Evolutionary conservation across 2,329 filamentous ascomycete genomes (phyloP), one percentile per base, ranked within the genome.

Genomic region (Aspergillus arachidicola): DNA sequence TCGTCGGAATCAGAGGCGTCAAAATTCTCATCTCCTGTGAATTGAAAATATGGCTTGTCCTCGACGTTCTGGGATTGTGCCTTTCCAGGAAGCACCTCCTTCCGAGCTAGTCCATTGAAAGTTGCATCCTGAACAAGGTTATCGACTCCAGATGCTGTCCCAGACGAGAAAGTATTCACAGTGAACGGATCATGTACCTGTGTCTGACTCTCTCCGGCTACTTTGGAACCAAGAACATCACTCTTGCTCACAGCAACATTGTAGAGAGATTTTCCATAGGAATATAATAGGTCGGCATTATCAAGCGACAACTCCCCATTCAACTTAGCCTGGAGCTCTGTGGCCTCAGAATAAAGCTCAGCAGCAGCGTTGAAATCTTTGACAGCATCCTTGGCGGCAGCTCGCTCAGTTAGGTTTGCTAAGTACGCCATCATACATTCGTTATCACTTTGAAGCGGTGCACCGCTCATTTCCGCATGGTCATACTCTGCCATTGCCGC

Each of bases 201-300:
- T 79, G 73, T 85, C 80, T 75, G 86, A 77, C 83, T 81, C 51
- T 84, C 83, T 2, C 84, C 81, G 16, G 86, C 85, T 23, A 94
- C 91, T 73, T 91, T 91, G 38, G 91, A 92, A 62, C 95, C 95
- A 41, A 99, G 84, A 28, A 99, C 94, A 74, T 98, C 94, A 75
- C 93, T 97, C 79, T 96, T 97, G 77, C 88, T 90, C 76, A 98
- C 91, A 34, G 94, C 95, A 64, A 98, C 91, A 77, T 94, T 94
- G 84, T 96, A 98, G 23, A 99, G 83, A 61, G 93, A 93, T 75
- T 94, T 92, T 16, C 95, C 95, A 79, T 99, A 99, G 67, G 93
- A 87, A 78, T 96, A 99, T 23, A 98, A 87, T 54, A 99, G 87
- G 76, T 98, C 94, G 57, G 94, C 94, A 72, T 99, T 99, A 62